Base-by-base conservation (phyloP, 345 rosid species). In the Aurinia saxatilis region DNA sequence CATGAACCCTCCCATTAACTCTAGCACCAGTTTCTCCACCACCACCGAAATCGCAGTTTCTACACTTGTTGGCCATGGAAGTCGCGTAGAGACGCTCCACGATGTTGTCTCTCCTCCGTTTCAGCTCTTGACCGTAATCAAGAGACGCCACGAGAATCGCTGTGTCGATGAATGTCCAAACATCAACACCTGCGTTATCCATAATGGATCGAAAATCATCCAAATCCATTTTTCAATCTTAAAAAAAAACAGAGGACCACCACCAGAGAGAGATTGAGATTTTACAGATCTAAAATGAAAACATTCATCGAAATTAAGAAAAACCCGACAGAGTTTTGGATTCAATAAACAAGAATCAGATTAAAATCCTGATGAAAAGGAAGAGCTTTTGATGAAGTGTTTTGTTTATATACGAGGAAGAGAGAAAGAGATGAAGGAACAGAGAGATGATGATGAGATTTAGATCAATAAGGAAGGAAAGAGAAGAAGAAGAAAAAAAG, bases 141-240 rank as follows among this genome's bases (percentile, higher is more conserved):
- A 79, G 67, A 11, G 95, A 79, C 4, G 96, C 99, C 44, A 90
- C 88, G 35, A 75, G 42, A 57, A 93, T 84, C 58, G 96, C 97
- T 2, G 97, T 80, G 48, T 92, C 97, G 34, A 92, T 84, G 30
- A 92, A 87, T 36, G 86, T 77, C 96, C 96, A 93, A 18, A 93
- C 96, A 63, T 93, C 99, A 14, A 90, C 96, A 9, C 90, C 96
- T 3, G 90, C 80, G 48, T 79, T 81, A 9, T 87, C 90, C 42
- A 90, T 72, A 55, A 90, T 70, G 25, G 86, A 77, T 60, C 99
- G 78, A 34, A 93, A 85, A 77, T 87, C 95, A 27, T 82, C 97
- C 63, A 85, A 74, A 85, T 93, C 97, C 97, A 93, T 92, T 1
- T 2, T 36, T 4, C 6, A 5, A 5, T 27, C 6, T 27, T 27